phyloP scores from a whole-genome alignment of 768 basidiomycete species.

The Tricholoma matsutake region DNA sequence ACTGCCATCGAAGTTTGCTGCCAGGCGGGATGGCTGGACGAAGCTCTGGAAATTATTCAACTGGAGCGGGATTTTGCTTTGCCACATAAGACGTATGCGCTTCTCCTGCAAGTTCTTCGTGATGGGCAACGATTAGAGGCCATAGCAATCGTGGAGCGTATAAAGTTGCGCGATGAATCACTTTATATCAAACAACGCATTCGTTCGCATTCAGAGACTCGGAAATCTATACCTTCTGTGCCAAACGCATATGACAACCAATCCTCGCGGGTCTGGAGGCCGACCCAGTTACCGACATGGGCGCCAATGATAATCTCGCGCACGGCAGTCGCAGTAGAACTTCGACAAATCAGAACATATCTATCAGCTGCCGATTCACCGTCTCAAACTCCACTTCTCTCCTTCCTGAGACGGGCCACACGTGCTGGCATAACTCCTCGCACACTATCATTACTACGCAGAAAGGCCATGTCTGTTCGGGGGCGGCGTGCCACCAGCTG shows the following conservation, averaged over 20 bases:
- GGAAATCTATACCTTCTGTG: neutral
- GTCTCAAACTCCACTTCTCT: neutral
- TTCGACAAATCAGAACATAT: conserved; percentile 6
- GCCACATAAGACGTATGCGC: conserved; percentile 1
- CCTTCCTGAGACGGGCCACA: conserved; percentile 7
- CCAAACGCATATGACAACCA: neutral
- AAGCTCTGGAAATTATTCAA: conserved; percentile 8
- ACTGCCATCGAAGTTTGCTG: conserved; percentile 13
- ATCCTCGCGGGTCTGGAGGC: neutral
- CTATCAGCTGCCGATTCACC: neutral
- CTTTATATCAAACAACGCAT: neutral
- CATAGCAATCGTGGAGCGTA: conserved; percentile 1
- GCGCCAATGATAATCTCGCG: conserved; percentile 1
- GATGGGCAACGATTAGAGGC: conserved; percentile 1
- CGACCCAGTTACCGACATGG: neutral
- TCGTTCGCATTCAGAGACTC: neutral
- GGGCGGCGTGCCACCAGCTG: conserved; percentile 2
- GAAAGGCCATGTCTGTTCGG: conserved; percentile 5
- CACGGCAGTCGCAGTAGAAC: neutral
- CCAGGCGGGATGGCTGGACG: conserved; percentile 15
- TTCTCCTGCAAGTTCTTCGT: conserved; percentile 7
- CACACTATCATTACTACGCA: conserved; percentile 3
- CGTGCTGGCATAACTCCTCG: conserved; percentile 4
- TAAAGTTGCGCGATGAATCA: neutral
- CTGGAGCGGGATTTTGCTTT: conserved; percentile 8